These are phyloP conservation scores for Geosmithia flava DNA, from an alignment of 2,329 filamentous ascomycete species.

Conservation along the genomic window DNA sequence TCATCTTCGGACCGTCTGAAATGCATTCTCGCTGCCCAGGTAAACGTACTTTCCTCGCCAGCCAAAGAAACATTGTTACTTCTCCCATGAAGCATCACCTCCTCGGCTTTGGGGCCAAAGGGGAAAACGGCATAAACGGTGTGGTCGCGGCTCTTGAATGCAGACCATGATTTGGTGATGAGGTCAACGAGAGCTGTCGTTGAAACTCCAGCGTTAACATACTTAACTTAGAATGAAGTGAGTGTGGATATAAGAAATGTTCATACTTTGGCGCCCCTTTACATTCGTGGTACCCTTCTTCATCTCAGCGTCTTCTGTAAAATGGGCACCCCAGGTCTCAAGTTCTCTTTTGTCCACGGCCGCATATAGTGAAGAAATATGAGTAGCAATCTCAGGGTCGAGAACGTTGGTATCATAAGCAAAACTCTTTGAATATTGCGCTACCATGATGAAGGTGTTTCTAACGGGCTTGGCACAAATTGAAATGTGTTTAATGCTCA, in stretches of 20 bases:
- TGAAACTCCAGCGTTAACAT: too few species aligned
- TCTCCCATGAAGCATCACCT: conserved; percentile 1
- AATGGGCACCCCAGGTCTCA: background rate
- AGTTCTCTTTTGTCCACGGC: conserved; percentile 3
- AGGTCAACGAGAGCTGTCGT: background rate
- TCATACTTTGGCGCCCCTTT: background rate
- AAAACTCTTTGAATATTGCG: too few species aligned
- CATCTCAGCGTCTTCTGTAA: conserved; percentile 1
- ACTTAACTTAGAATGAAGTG: too few species aligned
- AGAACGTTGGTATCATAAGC: conserved; percentile 3
- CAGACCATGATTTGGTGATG: conserved; percentile 1
- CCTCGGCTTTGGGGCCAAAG: conserved; percentile 1
- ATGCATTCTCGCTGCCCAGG: conserved; percentile 1
- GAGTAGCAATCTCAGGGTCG: conserved; percentile 4
- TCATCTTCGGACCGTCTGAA: background rate
- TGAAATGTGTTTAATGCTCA: too few species aligned
- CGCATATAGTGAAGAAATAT: conserved; percentile 3
- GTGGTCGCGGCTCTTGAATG: background rate
- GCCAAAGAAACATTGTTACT: background rate
- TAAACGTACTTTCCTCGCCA: background rate
- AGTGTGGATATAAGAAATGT: background rate
- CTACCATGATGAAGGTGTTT: too few species aligned
- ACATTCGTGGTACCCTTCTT: conserved; percentile 1
- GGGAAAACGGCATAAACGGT: background rate
- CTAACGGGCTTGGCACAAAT: too few species aligned